Evolutionary conservation across 805 yeast species (phyloP), one percentile per base, ranked within the genome.

Genomic region (Sugiyamaella lignohabitans): DNA sequence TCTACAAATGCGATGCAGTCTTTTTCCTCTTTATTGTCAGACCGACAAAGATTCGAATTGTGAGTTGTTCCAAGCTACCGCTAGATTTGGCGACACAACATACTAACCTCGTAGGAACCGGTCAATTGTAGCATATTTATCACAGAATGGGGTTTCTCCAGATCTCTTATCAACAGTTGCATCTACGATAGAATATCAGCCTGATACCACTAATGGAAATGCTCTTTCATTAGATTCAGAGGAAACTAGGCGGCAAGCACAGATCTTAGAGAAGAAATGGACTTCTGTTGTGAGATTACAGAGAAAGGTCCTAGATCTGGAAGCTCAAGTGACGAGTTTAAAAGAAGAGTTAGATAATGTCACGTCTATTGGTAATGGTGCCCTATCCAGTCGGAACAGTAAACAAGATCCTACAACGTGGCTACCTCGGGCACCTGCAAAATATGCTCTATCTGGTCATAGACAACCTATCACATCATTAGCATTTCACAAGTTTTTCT

Each of bases 231-330:
- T 29, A 27, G 18, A 27, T 19, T 14, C 16, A 50, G 46, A 46
- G 37, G 55, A 40, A 38, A 44, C 34, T 6, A 17, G 46, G 16
- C 22, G 60, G 55, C 44, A 55, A 24, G 50, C 57, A 14, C 45
- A 59, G 8, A 58, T 71, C 8, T 66, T 87, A 35, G 87, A 83
- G 55, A 83, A 82, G 64, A 89, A 88, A 66, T 89, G 97, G 97
- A 73, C 82, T 0, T 81, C 95, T 0, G 91, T 89, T 3, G 72
- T 87, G 27, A 69, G 95, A 40, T 69, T 91, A 24, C 96, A 91
- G 64, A 76, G 80, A 52, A 75, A 78, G 56, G 80, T 70, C 38
- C 67, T 82, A 48, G 91, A 82, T 43, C 64, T 87, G 38, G 95
- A 89, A 58, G 65, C 72, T 17, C 82, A 80, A 40, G 61, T 76